Evolutionary conservation across 768 basidiomycete species (phyloP), one percentile per base, ranked within the genome.

Genomic region (Calocera cornea): DNA sequence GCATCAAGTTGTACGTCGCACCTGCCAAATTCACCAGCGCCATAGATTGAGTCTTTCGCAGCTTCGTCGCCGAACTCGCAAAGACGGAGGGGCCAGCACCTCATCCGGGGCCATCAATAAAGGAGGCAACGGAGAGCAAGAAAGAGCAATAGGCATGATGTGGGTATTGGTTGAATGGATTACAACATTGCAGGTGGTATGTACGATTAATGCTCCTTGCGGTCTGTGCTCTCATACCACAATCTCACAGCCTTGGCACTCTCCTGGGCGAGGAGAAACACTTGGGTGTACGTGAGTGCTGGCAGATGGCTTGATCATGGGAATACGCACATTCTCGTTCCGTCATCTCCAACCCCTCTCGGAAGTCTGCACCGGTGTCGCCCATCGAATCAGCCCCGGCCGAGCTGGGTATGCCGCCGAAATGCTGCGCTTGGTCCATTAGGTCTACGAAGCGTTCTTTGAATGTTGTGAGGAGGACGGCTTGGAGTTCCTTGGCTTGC

Each of bases 291-390:
- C 17, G 47, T 24, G 27, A 47, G 34, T 34, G 34, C 50, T 33
- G 27, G 44, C 71, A 47, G 54, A 65, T 49, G 17, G 22, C 36
- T 38, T 38, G 24, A 38, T 14, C 16, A 49, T 31, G 10, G 64
- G 64, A 22, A 50, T n/a, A 80, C 87, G 81, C 74, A 95, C 94
- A 71, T 80, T 95, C 92, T 70, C 95, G 83, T 75, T 97, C 94
- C 16, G 90, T 91, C n/a, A 84, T 86, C 66, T 97, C 94, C 68
- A 97, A 83, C 1, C 94, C 95, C 75, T 95, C 94, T 70, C 92
- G 81, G 73, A 97, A 97, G 14, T 83, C 78, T 70, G 89, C 87
- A 5, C 90, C 85, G 1, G 78, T 74, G 69, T 88, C 86, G 16
- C 82, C 84, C 7, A 83, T 78, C 1, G 83, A 82, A 12, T 81